A percentile compares a stretch with the other conserved stretches of the same genome.
Conservation (phyloP, 106 monocot species). For the Cymbidium sinense region DNA sequence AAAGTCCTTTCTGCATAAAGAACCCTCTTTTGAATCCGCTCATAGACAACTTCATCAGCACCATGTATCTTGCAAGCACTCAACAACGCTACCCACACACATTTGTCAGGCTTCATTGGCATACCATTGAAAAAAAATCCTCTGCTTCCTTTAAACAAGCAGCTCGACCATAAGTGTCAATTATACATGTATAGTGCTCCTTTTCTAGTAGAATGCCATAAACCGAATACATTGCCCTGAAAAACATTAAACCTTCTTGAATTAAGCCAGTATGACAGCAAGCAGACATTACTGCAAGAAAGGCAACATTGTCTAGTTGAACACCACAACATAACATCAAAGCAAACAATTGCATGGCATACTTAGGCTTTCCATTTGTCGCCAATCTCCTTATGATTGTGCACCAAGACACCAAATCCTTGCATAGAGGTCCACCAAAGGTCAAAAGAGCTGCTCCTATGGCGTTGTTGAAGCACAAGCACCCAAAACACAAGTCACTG, state of each 20-base stretch:
- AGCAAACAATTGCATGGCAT: too few species aligned
- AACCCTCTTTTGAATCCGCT: too few species aligned
- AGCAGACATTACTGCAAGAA: conserved; percentile 38
- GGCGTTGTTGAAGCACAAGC: conserved; percentile 31
- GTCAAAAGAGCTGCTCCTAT: conserved; percentile 18
- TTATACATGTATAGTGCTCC: too few species aligned
- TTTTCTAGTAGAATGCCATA: conserved; percentile 33
- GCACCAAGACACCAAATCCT: conserved; percentile 47
- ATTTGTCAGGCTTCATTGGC: too few species aligned
- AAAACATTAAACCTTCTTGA: conserved; percentile 25
- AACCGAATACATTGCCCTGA: conserved; percentile 28
- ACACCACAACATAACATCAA: too few species aligned
- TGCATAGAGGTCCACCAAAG: conserved; percentile 5
- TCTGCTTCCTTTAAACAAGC: too few species aligned
- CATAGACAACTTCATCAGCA: background rate
- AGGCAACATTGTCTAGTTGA: too few species aligned
- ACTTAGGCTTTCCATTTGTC: too few species aligned
- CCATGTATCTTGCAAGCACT: conserved; percentile 30
- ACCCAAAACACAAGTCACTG: conserved; percentile 29
- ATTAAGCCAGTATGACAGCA: conserved; percentile 48
- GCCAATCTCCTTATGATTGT: conserved; percentile 32
- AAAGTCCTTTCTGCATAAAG: too few species aligned
- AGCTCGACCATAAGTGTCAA: too few species aligned
- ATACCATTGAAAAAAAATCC: too few species aligned
- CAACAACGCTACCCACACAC: too few species aligned